These are phyloP conservation scores for Lachnellula subtilissima DNA, from an alignment of 2,329 filamentous ascomycete genomes.

Conservation along the genomic window DNA sequence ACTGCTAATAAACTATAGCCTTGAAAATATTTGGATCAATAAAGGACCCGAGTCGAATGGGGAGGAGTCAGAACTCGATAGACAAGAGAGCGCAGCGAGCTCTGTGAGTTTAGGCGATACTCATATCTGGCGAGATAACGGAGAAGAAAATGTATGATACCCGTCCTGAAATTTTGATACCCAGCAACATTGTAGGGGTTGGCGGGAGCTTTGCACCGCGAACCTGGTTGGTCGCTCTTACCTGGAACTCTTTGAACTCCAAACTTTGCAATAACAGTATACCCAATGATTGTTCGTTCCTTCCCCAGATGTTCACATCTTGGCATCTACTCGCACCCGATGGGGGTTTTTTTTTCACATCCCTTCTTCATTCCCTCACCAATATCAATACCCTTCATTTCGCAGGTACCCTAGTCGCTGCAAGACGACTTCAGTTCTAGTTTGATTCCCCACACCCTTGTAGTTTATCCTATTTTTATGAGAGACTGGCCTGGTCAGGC, in stretches of 20 bases:
- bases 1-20: constrained; percentile 35
- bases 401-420: not conserved
- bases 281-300: not conserved
- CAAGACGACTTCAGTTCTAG: not conserved
- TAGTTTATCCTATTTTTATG: not conserved
- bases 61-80: constrained; percentile 8
- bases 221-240: constrained; percentile 9
- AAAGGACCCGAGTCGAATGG: constrained; percentile 15
- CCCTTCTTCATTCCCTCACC: not conserved
- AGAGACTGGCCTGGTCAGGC: constrained; percentile 8
- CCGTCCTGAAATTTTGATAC: not conserved
- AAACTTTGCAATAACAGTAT: constrained; percentile 5
- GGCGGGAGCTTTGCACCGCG: constrained; percentile 6
- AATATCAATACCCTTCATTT: not conserved
- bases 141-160: constrained; percentile 30
- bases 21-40: constrained; percentile 66
- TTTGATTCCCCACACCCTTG: not conserved
- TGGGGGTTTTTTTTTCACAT: not conserved
- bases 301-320: not conserved
- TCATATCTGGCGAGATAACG: constrained; percentile 44
- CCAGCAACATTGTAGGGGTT: constrained; percentile 6
- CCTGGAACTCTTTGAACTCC: constrained; percentile 3
- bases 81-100: constrained; percentile 38
- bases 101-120: constrained; percentile 46
- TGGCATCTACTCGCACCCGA: not conserved